Base-by-base conservation (phyloP, 495 filamentous ascomycete species). In the Staphylotrichum tortipilum region DNA sequence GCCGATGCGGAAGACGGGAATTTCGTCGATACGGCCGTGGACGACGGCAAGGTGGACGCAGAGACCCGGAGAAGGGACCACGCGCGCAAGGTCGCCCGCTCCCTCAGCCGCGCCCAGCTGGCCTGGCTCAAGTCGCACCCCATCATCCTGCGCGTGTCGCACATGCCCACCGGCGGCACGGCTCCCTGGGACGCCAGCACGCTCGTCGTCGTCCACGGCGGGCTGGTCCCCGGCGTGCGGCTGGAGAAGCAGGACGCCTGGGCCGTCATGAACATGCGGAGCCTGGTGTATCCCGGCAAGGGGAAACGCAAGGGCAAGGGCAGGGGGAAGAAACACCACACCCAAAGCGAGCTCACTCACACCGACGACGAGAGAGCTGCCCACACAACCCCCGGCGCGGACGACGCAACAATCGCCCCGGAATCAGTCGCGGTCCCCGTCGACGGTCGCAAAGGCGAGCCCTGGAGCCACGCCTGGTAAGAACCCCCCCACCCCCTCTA, bases 261-360 rank as follows among this genome's bases (percentile, higher is more conserved):
- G 57, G 79, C 80, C 37, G 83, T 84, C 12, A 96, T 97, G 89
- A 90, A 85, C 57, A 94, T 98, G 89, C 80, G 87, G 40, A 87
- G 80, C 3, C 81, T 96, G 37, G 38, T 64, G 1, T 60, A 63
- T 34, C 59, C 58, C 0, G 24, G 29, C 28, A 46, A 34, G 23
- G 41, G 36, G 18, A 33, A 46, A 4, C 22, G 44, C 15, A 37
- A 42, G 17, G 21, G 18, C 23, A 50, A 35, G 18, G 33, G 44
- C 5, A 40, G 44, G 24, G 24, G 39, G 3, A 44, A 44, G 19
- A 26, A 22, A 4, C 28, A 21, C 41, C 2, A 10, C 2, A 8
- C 11, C 22, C 14, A 12, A n/a, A n/a, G 15, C 19, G 24, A 21
- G 36, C 41, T 24, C 40, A n/a, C n/a, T n/a, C n/a, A n/a, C n/a